Percentiles rank a stretch among this genome's conserved stretches.
phyloP scores from a whole-genome alignment of 164 flowering plant genomes.

The Berberis vulgaris region DNA sequence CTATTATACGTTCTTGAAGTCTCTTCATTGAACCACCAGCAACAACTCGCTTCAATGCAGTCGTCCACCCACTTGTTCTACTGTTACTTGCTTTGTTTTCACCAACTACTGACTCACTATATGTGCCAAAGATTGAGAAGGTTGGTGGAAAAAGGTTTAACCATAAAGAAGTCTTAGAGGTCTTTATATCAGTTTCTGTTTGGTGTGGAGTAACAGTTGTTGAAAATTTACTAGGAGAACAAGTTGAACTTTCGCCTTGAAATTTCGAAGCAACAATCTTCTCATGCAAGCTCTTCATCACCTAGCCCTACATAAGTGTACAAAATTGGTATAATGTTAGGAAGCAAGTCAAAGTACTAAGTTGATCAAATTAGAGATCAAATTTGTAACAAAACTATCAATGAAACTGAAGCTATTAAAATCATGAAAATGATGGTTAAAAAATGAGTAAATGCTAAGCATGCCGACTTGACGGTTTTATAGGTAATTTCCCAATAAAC shows the following conservation, averaged over 20 bases:
- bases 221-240: conserved; percentile 17
- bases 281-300: conserved; percentile 55
- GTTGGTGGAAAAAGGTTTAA: conserved; percentile 44
- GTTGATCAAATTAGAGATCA: no score
- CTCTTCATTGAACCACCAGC: conserved; percentile 69
- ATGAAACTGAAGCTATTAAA: no score
- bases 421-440: no score
- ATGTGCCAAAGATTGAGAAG: conserved; percentile 43
- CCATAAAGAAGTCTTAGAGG: conserved; percentile 36
- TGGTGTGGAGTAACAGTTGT: conserved; percentile 20
- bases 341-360: conserved; percentile 1
- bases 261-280: conserved; percentile 24
- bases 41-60: conserved; percentile 48
- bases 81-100: conserved; percentile 22
- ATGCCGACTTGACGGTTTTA: no score
- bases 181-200: conserved; percentile 20
- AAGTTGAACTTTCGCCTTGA: conserved; percentile 23
- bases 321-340: neutral
- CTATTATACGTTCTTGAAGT: conserved; percentile 62
- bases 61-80: conserved; percentile 53
- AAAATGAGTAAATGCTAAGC: no score
- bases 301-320: conserved; percentile 25
- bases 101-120: conserved; percentile 21
- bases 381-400: no score
- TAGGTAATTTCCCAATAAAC: no score